Conservation (phyloP, 2,329 filamentous ascomycete species). For the Nigrospora sphaerica region DNA sequence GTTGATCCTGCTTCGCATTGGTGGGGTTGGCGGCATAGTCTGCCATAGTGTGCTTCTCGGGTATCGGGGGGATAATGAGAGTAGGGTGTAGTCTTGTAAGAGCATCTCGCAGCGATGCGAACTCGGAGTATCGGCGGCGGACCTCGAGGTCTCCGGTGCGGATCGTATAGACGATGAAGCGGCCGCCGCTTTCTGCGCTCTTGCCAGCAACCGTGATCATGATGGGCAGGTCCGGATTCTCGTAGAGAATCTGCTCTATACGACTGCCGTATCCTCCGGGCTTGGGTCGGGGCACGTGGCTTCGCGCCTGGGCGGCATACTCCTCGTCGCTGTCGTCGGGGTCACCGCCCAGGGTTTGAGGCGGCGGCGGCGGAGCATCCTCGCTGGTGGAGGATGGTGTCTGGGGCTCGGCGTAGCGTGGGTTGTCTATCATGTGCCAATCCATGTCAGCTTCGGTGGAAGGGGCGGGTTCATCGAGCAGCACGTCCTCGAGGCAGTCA, state of each 20-base stretch:
- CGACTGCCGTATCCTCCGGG: slow-evolving; percentile 89
- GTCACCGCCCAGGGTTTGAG: slow-evolving; percentile 28
- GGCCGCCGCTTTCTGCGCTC: slow-evolving; percentile 82
- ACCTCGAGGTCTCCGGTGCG: slow-evolving; percentile 93
- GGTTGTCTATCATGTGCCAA: slow-evolving; percentile 37
- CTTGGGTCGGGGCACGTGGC: slow-evolving; percentile 53
- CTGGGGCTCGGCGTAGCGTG: slow-evolving; percentile 58
- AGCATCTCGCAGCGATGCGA: slow-evolving; percentile 82
- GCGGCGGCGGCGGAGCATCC: slow-evolving; percentile 47
- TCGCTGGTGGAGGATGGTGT: slow-evolving; percentile 67
- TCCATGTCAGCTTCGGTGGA: slow-evolving; percentile 33
- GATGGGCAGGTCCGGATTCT: slow-evolving; percentile 84
- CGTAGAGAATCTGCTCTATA: slow-evolving; percentile 95
- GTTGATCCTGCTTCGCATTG: slow-evolving; percentile 93
- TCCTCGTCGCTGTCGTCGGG: slow-evolving; percentile 44
- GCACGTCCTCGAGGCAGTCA: no score
- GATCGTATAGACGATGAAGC: slow-evolving; percentile 97
- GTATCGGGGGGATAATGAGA: slow-evolving; percentile 90
- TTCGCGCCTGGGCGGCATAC: slow-evolving; percentile 28
- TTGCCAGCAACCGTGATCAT: slow-evolving; percentile 93
- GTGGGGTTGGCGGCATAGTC: slow-evolving; percentile 98
- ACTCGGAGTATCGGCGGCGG: slow-evolving; percentile 91
- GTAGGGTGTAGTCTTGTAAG: slow-evolving; percentile 90
- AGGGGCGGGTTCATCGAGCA: not conserved
- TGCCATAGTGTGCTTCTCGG: slow-evolving; percentile 97